Percentiles rank a stretch among this genome's conserved stretches.
Conservation (phyloP, 495 filamentous ascomycete genomes). For the Talaromyces thailandensis region DNA sequence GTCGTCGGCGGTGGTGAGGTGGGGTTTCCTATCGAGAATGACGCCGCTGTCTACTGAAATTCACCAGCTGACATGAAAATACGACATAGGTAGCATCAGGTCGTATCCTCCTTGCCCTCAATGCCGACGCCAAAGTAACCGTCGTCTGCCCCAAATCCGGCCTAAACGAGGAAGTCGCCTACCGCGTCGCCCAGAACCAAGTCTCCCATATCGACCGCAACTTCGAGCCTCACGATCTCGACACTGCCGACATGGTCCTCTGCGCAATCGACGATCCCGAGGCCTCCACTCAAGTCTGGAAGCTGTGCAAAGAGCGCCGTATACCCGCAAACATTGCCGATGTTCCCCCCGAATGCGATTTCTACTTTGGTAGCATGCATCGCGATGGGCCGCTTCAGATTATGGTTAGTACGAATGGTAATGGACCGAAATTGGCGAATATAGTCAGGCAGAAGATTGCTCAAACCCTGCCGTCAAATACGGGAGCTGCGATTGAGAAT, state of each 20-base stretch:
- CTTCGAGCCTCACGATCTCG: constrained; percentile 75
- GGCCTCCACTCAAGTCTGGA: constrained; percentile 80
- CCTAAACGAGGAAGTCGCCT: constrained; percentile 78
- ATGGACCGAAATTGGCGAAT: constrained; percentile 85
- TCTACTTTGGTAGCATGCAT: constrained; percentile 95
- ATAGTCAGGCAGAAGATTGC: constrained; percentile 81
- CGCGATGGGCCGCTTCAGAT: constrained; percentile 92
- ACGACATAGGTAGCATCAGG: constrained; percentile 76
- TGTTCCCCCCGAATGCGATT: constrained; percentile 94
- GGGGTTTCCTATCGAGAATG: constrained; percentile 12
- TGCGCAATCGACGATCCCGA: constrained; percentile 88
- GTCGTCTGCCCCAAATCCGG: constrained; percentile 72
- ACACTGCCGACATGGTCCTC: constrained; percentile 75
- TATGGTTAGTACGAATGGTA: constrained; percentile 98
- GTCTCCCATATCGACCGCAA: constrained; percentile 70
- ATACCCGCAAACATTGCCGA: constrained; percentile 95
- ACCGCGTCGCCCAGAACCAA: constrained; percentile 63
- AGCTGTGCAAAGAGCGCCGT: constrained; percentile 73
- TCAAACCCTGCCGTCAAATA: constrained; percentile 58
- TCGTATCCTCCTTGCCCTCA: constrained; percentile 84
- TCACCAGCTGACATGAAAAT: background rate
- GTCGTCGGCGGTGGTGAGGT: constrained; percentile 94
- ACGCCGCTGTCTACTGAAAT: constrained; percentile 1
- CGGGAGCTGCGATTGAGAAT: constrained; percentile 73
- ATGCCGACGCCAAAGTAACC: constrained; percentile 86